phyloP scores from a whole-genome alignment of 2,329 filamentous ascomycete species.

The Lasiodiplodia citricola region DNA sequence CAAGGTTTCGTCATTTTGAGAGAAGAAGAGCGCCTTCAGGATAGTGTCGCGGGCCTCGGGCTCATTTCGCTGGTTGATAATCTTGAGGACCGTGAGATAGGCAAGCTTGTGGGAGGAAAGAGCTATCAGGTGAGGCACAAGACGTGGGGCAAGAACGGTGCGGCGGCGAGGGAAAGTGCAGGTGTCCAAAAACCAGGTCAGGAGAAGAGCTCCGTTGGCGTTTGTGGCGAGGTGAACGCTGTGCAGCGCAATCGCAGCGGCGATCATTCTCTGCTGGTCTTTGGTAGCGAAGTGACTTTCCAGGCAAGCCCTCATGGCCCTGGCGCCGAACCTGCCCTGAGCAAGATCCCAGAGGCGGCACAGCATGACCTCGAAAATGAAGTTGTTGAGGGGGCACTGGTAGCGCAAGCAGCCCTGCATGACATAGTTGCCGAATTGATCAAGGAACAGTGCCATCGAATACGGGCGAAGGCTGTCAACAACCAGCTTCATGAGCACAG shows the following conservation, averaged over 20 bases:
- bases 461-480: slow-evolving; percentile 84
- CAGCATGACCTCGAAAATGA: slow-evolving; percentile 98
- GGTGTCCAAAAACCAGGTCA: slow-evolving; percentile 98
- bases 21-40: slow-evolving; percentile 90
- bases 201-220: slow-evolving; percentile 87
- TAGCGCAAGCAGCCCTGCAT: slow-evolving; percentile 96
- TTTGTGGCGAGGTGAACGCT: slow-evolving; percentile 96
- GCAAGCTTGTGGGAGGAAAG: slow-evolving; percentile 98
- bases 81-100: slow-evolving; percentile 94
- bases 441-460: slow-evolving; percentile 88
- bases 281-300: slow-evolving; percentile 96
- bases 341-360: slow-evolving; percentile 91
- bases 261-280: slow-evolving; percentile 93
- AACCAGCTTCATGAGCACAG: slow-evolving; percentile 81
- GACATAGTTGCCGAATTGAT: slow-evolving; percentile 98
- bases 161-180: slow-evolving; percentile 93
- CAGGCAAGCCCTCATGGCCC: slow-evolving; percentile 94
- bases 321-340: slow-evolving; percentile 91
- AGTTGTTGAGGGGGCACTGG: slow-evolving; percentile 85
- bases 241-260: slow-evolving; percentile 92
- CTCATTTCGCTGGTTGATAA: slow-evolving; percentile 97
- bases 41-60: slow-evolving; percentile 89
- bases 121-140: slow-evolving; percentile 91
- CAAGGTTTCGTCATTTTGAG: slow-evolving; percentile 80
- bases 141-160: slow-evolving; percentile 86